Conservation (phyloP, 163 green algal genomes). For the Chlorella variabilis region DNA sequence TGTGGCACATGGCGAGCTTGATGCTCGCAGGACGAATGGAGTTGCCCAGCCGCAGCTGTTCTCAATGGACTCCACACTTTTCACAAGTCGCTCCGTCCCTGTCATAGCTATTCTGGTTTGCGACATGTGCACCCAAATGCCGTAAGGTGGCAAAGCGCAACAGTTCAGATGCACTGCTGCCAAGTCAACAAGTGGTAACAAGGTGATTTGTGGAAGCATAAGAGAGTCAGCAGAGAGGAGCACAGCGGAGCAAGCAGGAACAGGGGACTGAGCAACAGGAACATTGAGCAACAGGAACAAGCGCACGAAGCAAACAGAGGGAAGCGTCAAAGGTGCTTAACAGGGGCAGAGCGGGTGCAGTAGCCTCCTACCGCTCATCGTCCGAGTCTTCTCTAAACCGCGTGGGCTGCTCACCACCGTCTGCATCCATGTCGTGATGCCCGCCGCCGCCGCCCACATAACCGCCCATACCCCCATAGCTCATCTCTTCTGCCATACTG, state of each 20-base stretch:
- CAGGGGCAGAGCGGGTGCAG: background rate
- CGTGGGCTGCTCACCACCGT: conserved; percentile 2
- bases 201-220: no score
- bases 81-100: no score
- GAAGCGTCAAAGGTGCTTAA: background rate
- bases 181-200: no score
- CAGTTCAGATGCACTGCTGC: no score
- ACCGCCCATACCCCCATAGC: conserved; percentile 37
- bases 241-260: background rate
- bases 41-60: no score
- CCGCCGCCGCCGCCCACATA: background rate
- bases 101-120: no score
- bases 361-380: conserved; percentile 29
- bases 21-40: no score
- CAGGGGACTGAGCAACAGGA: background rate
- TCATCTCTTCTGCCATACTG: conserved; percentile 42
- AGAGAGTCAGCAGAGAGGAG: background rate
- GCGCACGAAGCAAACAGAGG: background rate
- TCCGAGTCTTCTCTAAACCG: conserved; percentile 37
- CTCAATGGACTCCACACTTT: no score
- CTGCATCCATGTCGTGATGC: background rate
- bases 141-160: no score
- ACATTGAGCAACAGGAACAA: background rate
- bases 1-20: no score
- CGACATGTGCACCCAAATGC: no score